Percentiles rank a stretch among this genome's conserved stretches.
phyloP scores from a whole-genome alignment of 306 rosid genomes.

The Morella rubra region DNA sequence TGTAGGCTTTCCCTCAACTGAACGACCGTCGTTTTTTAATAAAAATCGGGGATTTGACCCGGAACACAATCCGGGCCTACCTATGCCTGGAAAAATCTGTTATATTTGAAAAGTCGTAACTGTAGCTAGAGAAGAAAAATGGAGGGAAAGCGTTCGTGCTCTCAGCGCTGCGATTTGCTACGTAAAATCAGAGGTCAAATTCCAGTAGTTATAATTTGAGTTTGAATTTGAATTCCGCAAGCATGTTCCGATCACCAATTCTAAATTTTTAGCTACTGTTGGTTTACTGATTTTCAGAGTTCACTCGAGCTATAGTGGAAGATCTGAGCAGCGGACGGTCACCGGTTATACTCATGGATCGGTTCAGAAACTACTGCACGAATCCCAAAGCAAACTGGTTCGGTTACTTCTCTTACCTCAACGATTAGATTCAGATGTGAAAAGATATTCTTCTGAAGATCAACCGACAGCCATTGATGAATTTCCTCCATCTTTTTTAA shows the following conservation, averaged over 20 bases:
- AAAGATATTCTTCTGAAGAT: neutral
- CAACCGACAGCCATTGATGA: neutral
- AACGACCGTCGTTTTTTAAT: neutral
- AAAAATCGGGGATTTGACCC: neutral
- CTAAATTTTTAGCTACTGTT: neutral
- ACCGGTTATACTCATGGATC: slow-evolving; percentile 56
- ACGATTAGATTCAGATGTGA: neutral
- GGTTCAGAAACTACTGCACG: slow-evolving; percentile 64
- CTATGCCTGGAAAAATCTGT: neutral
- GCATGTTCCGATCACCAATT: neutral
- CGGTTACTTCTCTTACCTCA: neutral
- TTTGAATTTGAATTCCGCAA: neutral
- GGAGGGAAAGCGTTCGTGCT: slow-evolving; percentile 60
- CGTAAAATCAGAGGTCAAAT: slow-evolving; percentile 58
- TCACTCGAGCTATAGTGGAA: slow-evolving; percentile 49
- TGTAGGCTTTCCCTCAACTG: neutral
- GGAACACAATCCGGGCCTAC: neutral
- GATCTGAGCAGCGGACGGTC: slow-evolving; percentile 58
- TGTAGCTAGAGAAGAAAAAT: slow-evolving; percentile 20
- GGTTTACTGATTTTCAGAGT: slow-evolving; percentile 38
- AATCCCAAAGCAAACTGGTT: slow-evolving; percentile 56
- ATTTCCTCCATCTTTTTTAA: neutral
- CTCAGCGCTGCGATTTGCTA: slow-evolving; percentile 36
- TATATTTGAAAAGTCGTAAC: neutral
- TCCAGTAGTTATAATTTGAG: neutral